phyloP scores from a whole-genome alignment of 345 rosid genomes.

The Citrus hindsii region DNA sequence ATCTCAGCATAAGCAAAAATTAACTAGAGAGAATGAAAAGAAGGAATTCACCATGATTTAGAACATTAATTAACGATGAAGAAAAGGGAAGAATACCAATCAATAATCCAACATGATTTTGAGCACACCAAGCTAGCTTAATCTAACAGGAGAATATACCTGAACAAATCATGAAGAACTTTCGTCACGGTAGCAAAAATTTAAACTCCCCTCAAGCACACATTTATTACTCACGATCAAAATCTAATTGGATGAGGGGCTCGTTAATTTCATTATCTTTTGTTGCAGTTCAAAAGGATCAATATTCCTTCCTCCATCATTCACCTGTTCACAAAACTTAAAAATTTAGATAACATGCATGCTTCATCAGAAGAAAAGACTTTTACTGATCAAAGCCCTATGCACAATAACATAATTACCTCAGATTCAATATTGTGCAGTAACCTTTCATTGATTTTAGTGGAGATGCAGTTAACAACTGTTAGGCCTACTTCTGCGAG shows the following conservation, averaged over 20 bases:
- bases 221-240: background rate
- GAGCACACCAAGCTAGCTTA: background rate
- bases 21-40: background rate
- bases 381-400: background rate
- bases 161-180: background rate
- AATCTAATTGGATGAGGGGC: background rate
- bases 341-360: background rate
- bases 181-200: background rate
- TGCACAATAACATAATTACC: slow-evolving; percentile 18
- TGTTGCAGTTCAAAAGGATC: slow-evolving; percentile 21
- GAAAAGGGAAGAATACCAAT: background rate
- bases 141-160: background rate
- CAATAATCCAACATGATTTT: background rate
- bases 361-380: background rate
- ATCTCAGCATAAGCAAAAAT: background rate
- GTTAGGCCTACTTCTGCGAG: slow-evolving; percentile 27
- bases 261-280: slow-evolving; percentile 17
- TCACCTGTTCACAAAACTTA: slow-evolving; percentile 4
- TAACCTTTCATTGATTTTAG: slow-evolving; percentile 26
- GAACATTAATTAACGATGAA: background rate
- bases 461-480: slow-evolving; percentile 32
- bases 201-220: background rate
- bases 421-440: slow-evolving; percentile 30
- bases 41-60: no score
- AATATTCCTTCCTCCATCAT: slow-evolving; percentile 13